Base-by-base conservation (phyloP, 108 stramenopile genomes). In the Discostella stelligeroides region DNA sequence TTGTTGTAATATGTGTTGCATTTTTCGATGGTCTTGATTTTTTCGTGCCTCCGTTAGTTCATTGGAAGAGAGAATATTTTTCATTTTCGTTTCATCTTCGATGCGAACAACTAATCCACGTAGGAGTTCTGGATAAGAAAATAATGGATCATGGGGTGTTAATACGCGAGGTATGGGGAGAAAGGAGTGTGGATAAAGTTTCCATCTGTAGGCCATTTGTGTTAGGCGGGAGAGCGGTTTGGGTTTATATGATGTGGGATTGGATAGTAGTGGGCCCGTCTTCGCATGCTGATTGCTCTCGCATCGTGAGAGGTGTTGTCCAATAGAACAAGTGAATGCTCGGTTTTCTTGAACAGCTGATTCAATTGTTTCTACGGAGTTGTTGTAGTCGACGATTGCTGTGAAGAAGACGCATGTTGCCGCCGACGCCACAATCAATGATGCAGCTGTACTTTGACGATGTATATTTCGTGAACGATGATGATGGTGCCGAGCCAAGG, bases 101-200 rank as follows among this genome's bases (percentile, higher is more conserved):
- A 74, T 66, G n/a, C 89, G 81, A 24, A 61, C 61, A 23, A 64
- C 51, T 15, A 90, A 56, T 39, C 81, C 82, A 27, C 50, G 45
- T 34, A 57, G 49, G 41, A 82, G 45, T 66, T 82, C 70, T 14
- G 85, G 80, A 42, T 83, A 75, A 15, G 60, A 41, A 55, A 88
- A 85, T 8, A 81, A 23, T 23, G 84, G 79, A 58, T 88, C 88
- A 27, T 56, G 46, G 2, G 79, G 60, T 18, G 62, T 81, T 13
- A 88, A 46, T 17, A 83, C 38, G 25, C 88, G 62, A 2, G 85
- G 85, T 2, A 62, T 34, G 13, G 85, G 88, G 14, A 84, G 69
- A 17, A 23, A 76, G 21, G 68, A 57, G 61, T 76, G 42, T 24
- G 75, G 46, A 20, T 63, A 45, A 27, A 76, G 45, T 55, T 63